Evolutionary conservation across 2,329 filamentous ascomycete genomes (phyloP), one percentile per base, ranked within the genome.

Genomic region (Aspergillus caelatus): DNA sequence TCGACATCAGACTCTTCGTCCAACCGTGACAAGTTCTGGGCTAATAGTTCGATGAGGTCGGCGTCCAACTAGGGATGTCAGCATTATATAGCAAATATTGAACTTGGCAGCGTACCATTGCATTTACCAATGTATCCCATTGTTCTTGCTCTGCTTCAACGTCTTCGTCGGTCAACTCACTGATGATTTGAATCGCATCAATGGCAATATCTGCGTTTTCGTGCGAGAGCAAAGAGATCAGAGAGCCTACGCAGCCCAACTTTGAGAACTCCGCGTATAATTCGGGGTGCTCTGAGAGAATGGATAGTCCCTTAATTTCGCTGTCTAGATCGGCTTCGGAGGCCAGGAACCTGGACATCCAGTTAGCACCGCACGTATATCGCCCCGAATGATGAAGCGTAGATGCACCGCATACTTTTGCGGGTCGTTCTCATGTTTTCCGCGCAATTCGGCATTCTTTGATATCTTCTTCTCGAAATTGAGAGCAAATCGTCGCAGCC

Each of bases 161-260:
- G 73, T 98, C 94, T 75, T 99, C 94, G 71, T 98, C 95, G 16
- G 93, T 96, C 69, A 98, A 82, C 80, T 99, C 95, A 61, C 88
- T 89, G 57, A 99, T 87, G 54, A 97, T 91, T 80, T 98, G 91
- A 57, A 97, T 89, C 0, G 91, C 92, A 67, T 91, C 92, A 71
- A 98, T 96, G 12, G 95, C 93, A 68, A 99, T 96, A 74, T 99
- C 95, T 0, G 94, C 94, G 76, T 99, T 99, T 72, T 99, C 95
- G 76, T 99, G 95, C 19, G 94, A 90, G 56, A 99, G 82, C 58
- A 99, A 79, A 2, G 89, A 87, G 1, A 96, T 92, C 57, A 99
- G 79, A 60, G 90, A 94, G 5, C 80, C 86, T 0, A 89, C 88
- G 63, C 88, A 91, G 23, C 91, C 91, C 58, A 93, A 82, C 68